Base-by-base conservation (phyloP, 139 green algal species). In the Chlamydomonas sp. region DNA sequence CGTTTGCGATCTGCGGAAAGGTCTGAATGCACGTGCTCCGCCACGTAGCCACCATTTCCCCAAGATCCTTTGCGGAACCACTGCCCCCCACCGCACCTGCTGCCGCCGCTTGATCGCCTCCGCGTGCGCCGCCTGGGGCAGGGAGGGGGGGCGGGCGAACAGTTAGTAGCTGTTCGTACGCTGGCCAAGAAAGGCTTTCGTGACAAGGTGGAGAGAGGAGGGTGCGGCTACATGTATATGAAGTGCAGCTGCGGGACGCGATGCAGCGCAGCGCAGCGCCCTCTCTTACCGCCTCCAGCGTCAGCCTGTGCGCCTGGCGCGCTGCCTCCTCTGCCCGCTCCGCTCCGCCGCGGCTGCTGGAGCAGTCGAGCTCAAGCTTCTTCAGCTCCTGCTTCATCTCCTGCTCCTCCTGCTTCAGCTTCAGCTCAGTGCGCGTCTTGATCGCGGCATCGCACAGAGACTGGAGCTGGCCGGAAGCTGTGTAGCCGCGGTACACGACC, bases 351-450 rank as follows among this genome's bases (percentile, higher is more conserved):
- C 54, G 54, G 10, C 54, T 26, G 34, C 34, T 30, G 26, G 8
- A 39, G 24, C 65, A 26, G 29, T 60, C 60, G 39, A 71, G 39
- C 13, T 71, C 65, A 36, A 48, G 29, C 28, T 71, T 43, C 13
- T 43, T 28, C 38, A 58, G 54, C n/a, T 33, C 22, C 35, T 61
- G 6, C 4, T 10, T 22, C 33, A 68, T 33, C 68, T 74, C 68
- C 38, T 74, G 57, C 68, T 67, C 68, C 68, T 74, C 68, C 39
- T 64, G 48, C 68, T 67, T 67, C 3, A 74, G 58, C 68, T 38
- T 66, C n/a, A 74, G 57, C 68, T 74, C 68, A 5, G 33, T 68
- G 39, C 68, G 68, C 24, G 68, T 74, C 26, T 38, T 65, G 37
- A 74, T 74, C 37, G 68, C 35, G 5, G 35, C n/a, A 38, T 74